phyloP scores from a whole-genome alignment of 805 yeast genomes.

The Hanseniaspora taiwanica region DNA sequence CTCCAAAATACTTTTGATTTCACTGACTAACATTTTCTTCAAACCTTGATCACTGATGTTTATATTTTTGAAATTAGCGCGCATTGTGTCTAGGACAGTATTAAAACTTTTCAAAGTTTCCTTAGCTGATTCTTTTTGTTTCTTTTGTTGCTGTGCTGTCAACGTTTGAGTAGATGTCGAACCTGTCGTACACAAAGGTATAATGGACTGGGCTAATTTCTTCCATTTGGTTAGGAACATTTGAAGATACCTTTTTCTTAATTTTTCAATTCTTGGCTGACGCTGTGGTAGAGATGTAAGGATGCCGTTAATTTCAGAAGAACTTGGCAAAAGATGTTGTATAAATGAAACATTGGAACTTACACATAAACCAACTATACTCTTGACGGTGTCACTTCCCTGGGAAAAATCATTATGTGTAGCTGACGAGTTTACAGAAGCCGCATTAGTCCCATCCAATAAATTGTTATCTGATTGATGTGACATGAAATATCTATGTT shows the following conservation, averaged over 20 bases:
- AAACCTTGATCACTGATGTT: constrained; percentile 54
- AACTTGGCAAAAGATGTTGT: constrained; percentile 51
- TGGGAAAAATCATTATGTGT: too few relatives aligned
- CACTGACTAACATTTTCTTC: constrained; percentile 50
- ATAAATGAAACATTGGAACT: constrained; percentile 58
- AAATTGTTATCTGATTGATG: constrained; percentile 8
- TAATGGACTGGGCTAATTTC: constrained; percentile 44
- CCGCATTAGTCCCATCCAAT: too few relatives aligned
- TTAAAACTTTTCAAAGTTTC: constrained; percentile 78
- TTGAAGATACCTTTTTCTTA: constrained; percentile 63
- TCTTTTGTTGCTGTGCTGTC: constrained; percentile 37
- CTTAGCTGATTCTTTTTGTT: constrained; percentile 70
- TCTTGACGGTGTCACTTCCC: too few relatives aligned
- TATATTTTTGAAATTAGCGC: constrained; percentile 30
- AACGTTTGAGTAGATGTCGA: constrained; percentile 56
- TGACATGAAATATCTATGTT: constrained; percentile 7
- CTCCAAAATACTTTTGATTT: constrained; percentile 54
- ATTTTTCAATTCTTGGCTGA: constrained; percentile 44
- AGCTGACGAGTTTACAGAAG: too few relatives aligned
- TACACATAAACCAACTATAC: constrained; percentile 51
- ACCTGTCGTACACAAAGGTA: constrained; percentile 2
- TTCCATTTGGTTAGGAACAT: constrained; percentile 72
- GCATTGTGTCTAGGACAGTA: constrained; percentile 63
- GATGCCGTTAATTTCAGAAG: constrained; percentile 35
- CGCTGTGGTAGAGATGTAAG: constrained; percentile 42